Percentiles rank a stretch among this genome's conserved stretches.
Evolutionary conservation across 345 rosid species (phyloP).

Genomic region (Euclidium syriacum): DNA sequence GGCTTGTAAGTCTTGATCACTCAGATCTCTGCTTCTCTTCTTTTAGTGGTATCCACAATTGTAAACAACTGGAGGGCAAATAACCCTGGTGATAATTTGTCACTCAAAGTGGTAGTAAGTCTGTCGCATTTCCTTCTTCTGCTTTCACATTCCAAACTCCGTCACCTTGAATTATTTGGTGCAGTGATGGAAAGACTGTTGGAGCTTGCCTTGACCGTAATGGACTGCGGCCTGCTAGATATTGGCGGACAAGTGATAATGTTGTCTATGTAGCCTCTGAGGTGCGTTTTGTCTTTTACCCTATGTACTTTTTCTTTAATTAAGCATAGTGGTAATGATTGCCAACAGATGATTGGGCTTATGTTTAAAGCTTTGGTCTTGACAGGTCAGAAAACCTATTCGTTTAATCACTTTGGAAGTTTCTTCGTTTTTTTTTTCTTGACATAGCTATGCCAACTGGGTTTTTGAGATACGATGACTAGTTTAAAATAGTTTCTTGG

Average conservation of each 20-base stretch:
- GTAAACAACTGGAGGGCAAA: constrained; percentile 8
- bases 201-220: constrained; percentile 98
- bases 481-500: constrained; percentile 3
- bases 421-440: constrained; percentile 2
- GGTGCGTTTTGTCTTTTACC: constrained; percentile 44
- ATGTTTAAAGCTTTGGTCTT: constrained; percentile 22
- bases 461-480: not conserved
- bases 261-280: constrained; percentile 98
- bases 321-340: constrained; percentile 18
- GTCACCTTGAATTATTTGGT: constrained; percentile 24
- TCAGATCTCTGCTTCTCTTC: constrained; percentile 5
- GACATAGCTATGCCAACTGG: not conserved
- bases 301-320: constrained; percentile 15
- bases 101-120: constrained; percentile 4
- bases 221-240: constrained; percentile 99
- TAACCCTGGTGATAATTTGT: constrained; percentile 9
- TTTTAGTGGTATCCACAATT: not conserved
- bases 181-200: constrained; percentile 97
- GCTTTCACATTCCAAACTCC: constrained; percentile 5
- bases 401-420: not conserved
- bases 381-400: constrained; percentile 28
- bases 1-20: constrained; percentile 15
- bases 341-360: constrained; percentile 21
- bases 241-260: constrained; percentile 94
- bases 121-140: not conserved